Evolutionary conservation across 192 early-diverging fungal species (phyloP).

Genomic region (Chytriomyces confervae): DNA sequence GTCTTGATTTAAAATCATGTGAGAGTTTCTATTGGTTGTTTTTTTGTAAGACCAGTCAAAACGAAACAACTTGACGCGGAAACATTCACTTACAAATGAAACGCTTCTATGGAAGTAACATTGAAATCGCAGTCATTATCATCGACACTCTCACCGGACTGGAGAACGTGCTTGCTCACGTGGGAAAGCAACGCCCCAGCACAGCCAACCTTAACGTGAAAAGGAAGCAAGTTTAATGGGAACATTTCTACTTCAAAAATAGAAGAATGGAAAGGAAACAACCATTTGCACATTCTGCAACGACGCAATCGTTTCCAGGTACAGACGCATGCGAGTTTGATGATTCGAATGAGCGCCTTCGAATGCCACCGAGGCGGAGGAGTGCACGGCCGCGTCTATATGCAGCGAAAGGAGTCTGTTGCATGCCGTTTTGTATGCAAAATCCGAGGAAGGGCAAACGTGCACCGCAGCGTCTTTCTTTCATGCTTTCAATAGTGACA

Average conservation of each 20-base stretch:
- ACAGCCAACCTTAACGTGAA: constrained; percentile 44
- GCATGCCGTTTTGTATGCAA: constrained; percentile 43
- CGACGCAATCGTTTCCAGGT: constrained; percentile 48
- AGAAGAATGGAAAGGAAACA: not conserved
- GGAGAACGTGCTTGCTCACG: not conserved
- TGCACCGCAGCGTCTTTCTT: no score
- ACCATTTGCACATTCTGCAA: constrained; percentile 51
- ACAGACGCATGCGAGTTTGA: constrained; percentile 29
- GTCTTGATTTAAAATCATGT: constrained; percentile 66
- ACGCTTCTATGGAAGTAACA: constrained; percentile 40
- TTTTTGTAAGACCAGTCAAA: not conserved
- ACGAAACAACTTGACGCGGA: constrained; percentile 15
- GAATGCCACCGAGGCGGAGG: not conserved
- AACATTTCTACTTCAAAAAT: not conserved
- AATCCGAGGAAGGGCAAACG: constrained; percentile 47
- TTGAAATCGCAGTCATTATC: constrained; percentile 37
- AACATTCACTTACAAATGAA: constrained; percentile 37
- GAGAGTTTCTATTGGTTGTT: constrained; percentile 12
- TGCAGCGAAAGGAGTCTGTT: constrained; percentile 37
- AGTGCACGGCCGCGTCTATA: not conserved
- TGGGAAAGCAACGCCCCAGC: constrained; percentile 50
- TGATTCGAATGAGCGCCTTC: constrained; percentile 11
- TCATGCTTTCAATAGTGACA: no score
- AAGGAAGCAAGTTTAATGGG: not conserved
- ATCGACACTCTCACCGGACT: constrained; percentile 25